Evolutionary conservation across 768 basidiomycete species (phyloP).

Genomic region (Suillus tomentosus): DNA sequence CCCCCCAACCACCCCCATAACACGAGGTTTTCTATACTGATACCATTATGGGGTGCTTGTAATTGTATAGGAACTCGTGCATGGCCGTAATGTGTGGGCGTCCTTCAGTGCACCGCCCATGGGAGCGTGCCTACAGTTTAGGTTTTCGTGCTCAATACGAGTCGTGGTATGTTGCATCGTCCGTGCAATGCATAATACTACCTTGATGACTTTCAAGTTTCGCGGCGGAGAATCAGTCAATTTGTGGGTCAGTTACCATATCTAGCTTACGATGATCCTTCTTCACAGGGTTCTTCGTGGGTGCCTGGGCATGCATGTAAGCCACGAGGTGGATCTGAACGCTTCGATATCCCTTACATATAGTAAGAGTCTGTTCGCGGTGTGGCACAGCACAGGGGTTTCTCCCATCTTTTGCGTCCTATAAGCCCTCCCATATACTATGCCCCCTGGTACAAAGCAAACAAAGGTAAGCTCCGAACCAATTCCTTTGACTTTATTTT

Average conservation of each 20-base stretch:
- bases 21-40: neutral
- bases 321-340: too few species aligned
- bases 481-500: neutral
- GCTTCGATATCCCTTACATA: too few species aligned
- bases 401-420: neutral
- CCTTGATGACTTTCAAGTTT: too few species aligned
- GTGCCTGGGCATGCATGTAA: neutral
- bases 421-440: neutral
- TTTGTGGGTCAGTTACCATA: neutral
- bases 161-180: neutral
- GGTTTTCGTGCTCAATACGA: neutral
- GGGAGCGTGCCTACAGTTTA: neutral
- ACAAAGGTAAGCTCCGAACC: neutral
- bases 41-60: neutral
- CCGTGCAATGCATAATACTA: neutral
- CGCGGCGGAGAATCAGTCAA: too few species aligned
- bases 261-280: neutral
- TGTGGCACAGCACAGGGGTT: slow-evolving; percentile 4
- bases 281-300: slow-evolving; percentile 2
- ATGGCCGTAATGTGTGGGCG: neutral
- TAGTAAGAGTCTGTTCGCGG: neutral
- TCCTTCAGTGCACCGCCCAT: neutral
- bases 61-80: neutral
- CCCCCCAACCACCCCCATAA: neutral
- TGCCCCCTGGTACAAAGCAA: neutral